Base-by-base conservation (phyloP, 1,139 yeast species). In the Sugiyamaella xylanicola region DNA sequence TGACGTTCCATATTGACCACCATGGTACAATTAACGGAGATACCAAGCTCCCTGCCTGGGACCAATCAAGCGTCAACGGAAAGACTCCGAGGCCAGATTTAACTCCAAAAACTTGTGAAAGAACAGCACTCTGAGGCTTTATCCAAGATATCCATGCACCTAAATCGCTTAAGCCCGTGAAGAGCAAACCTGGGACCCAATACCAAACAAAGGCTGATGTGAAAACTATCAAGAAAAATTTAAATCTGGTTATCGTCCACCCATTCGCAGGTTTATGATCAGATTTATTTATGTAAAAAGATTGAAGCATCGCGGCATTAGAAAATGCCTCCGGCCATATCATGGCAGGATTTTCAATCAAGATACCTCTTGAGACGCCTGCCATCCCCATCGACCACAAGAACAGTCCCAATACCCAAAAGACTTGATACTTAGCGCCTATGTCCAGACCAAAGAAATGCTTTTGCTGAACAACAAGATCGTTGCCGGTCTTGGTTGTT, bases 111-210 rank as follows among this genome's bases (percentile, higher is more conserved):
- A 85, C 72, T 11, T 74, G 72, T 5, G 84, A 85, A 47, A 85
- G 68, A 56, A 77, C 76, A 60, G 79, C 73, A 65, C 81, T 83
- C 35, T 75, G 62, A 15, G 87, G 87, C 2, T 75, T 70, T 49
- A 83, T 82, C 88, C 88, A 84, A 4, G 84, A 78, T 66, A 80
- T 77, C 87, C 87, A 83, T 65, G 80, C 82, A 4, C 53, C 53
- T 69, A 84, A 83, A 15, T 73, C 71, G 2, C 81, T 75, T n/a
- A 83, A 66, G 0, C 83, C 83, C 45, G 70, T 68, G 65, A 82
- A 80, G 7, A 83, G 60, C 58, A 75, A 81, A 56, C 74, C 72
- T 15, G 88, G 88, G 16, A 84, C 45, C 86, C 87, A 84, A 64
- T 74, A 79, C 69, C 80, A 84, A 13, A 72, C 35, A 61, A 83